phyloP scores from a whole-genome alignment of 768 basidiomycete species.

The Mycena filopes region DNA sequence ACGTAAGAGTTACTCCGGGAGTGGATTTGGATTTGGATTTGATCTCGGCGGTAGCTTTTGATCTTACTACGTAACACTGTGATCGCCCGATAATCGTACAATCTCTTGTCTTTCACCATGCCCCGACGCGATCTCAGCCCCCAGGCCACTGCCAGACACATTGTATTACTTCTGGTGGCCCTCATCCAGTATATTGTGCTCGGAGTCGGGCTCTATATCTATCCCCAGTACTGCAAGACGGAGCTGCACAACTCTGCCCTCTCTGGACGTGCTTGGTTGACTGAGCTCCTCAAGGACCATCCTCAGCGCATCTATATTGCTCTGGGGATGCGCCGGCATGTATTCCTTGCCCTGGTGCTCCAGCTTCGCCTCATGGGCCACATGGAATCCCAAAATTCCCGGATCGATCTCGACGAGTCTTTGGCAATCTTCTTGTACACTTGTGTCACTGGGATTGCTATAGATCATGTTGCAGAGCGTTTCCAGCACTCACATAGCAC shows the following conservation, averaged over 20 bases:
- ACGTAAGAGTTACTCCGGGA: too few relatives aligned
- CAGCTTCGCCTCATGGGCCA: constrained; percentile 10
- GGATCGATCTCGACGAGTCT: constrained; percentile 38
- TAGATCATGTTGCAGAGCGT: constrained; percentile 39
- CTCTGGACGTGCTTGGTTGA: constrained; percentile 10
- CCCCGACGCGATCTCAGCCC: too few relatives aligned
- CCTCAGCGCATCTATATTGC: constrained; percentile 8
- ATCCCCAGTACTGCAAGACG: neutral
- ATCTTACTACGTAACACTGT: too few relatives aligned
- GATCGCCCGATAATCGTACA: too few relatives aligned
- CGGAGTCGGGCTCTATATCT: too few relatives aligned
- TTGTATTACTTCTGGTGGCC: constrained; percentile 38
- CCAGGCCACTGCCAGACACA: constrained; percentile 34
- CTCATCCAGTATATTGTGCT: constrained; percentile 27
- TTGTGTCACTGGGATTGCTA: constrained; percentile 38
- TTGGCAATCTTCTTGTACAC: constrained; percentile 43
- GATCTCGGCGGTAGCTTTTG: too few relatives aligned
- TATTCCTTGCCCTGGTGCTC: constrained; percentile 26
- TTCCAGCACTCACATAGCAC: constrained; percentile 42
- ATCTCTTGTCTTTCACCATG: too few relatives aligned
- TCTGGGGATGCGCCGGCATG: constrained; percentile 16
- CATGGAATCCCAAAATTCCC: constrained; percentile 7
- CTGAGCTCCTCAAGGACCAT: constrained; percentile 33
- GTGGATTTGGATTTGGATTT: too few relatives aligned
- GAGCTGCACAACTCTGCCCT: constrained; percentile 34